A percentile compares a stretch with the other conserved stretches of the same genome.
Evolutionary conservation across 768 basidiomycete species (phyloP).

Genomic region (Pleurotus ostreatus): DNA sequence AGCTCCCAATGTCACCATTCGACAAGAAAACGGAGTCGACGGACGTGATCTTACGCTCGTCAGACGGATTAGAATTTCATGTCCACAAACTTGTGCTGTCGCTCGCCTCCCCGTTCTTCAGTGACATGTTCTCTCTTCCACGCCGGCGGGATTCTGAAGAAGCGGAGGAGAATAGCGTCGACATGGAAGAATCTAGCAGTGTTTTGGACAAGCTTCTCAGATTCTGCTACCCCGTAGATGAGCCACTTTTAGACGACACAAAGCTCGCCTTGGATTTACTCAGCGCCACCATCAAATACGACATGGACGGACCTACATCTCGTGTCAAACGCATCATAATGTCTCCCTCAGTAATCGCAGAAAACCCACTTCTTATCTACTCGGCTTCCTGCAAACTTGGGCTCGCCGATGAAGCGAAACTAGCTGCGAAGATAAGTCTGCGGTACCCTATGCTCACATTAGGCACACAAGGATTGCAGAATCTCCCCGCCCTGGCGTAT

Average conservation of each 20-base stretch:
- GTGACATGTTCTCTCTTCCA: slow-evolving; percentile 51
- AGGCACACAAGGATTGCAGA: neutral
- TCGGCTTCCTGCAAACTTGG: neutral
- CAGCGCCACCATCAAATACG: neutral
- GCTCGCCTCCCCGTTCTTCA: slow-evolving; percentile 55
- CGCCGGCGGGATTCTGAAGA: slow-evolving; percentile 25
- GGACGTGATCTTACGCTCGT: slow-evolving; percentile 50
- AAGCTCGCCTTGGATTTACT: neutral
- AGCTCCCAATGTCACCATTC: no score
- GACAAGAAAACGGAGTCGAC: no score
- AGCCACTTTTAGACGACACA: neutral
- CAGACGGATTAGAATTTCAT: slow-evolving; percentile 46
- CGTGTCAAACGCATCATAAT: neutral
- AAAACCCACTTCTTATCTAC: neutral
- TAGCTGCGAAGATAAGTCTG: neutral
- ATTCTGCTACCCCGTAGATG: slow-evolving; percentile 41
- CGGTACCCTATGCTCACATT: neutral
- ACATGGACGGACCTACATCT: neutral
- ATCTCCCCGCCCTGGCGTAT: neutral
- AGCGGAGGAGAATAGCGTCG: slow-evolving; percentile 27
- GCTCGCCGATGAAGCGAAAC: neutral
- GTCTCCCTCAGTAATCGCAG: neutral
- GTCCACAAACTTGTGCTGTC: slow-evolving; percentile 52
- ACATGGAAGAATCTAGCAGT: slow-evolving; percentile 41
- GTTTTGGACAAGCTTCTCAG: slow-evolving; percentile 39